Conservation (phyloP, 2,329 filamentous ascomycete species). For the Ploettnerulaceae sp. region DNA sequence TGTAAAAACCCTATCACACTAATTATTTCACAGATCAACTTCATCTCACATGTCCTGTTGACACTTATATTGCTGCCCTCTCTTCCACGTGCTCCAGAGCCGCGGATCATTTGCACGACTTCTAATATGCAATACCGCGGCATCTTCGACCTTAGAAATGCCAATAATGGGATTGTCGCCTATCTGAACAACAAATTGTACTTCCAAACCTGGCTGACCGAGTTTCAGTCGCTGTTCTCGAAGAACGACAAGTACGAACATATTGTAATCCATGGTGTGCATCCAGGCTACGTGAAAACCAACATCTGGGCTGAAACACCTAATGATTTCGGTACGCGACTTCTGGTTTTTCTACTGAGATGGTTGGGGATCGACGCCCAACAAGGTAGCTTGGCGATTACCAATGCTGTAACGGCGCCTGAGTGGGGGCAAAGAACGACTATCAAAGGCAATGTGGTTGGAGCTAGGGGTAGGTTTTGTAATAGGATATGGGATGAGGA, state of each 20-base stretch:
- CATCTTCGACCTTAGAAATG: slow-evolving; percentile 27
- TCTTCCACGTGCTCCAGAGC: slow-evolving; percentile 23
- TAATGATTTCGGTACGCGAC: too few relatives aligned
- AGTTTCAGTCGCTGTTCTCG: slow-evolving; percentile 30
- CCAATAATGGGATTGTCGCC: slow-evolving; percentile 22
- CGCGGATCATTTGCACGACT: slow-evolving; percentile 33
- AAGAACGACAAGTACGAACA: slow-evolving; percentile 24
- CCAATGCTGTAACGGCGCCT: slow-evolving; percentile 20
- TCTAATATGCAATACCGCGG: slow-evolving; percentile 32
- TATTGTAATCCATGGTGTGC: slow-evolving; percentile 33
- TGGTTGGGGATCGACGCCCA: slow-evolving; percentile 20
- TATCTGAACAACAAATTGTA: slow-evolving; percentile 36
- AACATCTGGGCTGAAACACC: slow-evolving; percentile 29
- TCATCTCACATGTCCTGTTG: slow-evolving; percentile 32
- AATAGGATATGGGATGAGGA: slow-evolving; percentile 28
- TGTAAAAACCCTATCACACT: neutral
- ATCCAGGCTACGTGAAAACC: slow-evolving; percentile 33
- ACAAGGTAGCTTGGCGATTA: slow-evolving; percentile 29
- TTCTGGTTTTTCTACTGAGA: neutral
- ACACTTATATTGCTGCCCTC: slow-evolving; percentile 31
- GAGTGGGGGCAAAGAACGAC: too few relatives aligned
- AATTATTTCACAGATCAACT: slow-evolving; percentile 28
- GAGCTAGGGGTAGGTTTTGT: slow-evolving; percentile 26
- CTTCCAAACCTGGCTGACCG: slow-evolving; percentile 34
- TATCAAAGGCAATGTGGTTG: neutral